Evolutionary conservation across 2,329 filamentous ascomycete genomes (phyloP), one percentile per base, ranked within the genome.

Genomic region (Diaporthe vexans): DNA sequence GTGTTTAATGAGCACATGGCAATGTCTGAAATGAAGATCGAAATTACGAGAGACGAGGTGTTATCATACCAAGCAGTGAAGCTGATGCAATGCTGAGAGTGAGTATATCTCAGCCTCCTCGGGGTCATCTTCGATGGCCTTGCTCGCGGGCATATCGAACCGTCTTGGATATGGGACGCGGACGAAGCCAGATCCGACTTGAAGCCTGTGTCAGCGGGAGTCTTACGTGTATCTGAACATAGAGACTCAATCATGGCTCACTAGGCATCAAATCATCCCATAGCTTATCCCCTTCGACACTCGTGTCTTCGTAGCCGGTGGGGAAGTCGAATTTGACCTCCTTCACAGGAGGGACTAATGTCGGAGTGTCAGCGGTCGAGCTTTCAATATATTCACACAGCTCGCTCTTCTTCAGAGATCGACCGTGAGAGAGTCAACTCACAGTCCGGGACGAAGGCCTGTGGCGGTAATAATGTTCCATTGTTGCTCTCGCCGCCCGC

Each of bases 21-120:
- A 52, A 19, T 15, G 4, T 37, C 4, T 15, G 3, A 33, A 4
- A n/a, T 15, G 4, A 17, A 17, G 6, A 10, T 24, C 5, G 10
- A 24, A 9, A 2, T 9, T 10, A 13, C 17, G 26, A 26, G 40
- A 54, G 29, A 7, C 2, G 10, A 13, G 48, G 21, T 26, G 3
- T 52, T 11, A 43, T 37, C 74, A 17, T 72, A 76, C 74, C 61
- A 74, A 43, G 35, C 74, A 76, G 33, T 76, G 74, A 2, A 76
- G 48, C 33, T 76, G 74, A 35, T 76, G 74, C 56, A 74, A 56
- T 4, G 57, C 74, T 19, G 74, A 75, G 15, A 75, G 61, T 17
- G 74, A 76, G 65, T 76, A 75, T 24, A 72, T 75, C 74, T 75
- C 74, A 1, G 74, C 72, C 33, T 71, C 58, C 7, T 75, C 74